Conservation (phyloP, 2,329 filamentous ascomycete genomes). For the Fusarium siculi region DNA sequence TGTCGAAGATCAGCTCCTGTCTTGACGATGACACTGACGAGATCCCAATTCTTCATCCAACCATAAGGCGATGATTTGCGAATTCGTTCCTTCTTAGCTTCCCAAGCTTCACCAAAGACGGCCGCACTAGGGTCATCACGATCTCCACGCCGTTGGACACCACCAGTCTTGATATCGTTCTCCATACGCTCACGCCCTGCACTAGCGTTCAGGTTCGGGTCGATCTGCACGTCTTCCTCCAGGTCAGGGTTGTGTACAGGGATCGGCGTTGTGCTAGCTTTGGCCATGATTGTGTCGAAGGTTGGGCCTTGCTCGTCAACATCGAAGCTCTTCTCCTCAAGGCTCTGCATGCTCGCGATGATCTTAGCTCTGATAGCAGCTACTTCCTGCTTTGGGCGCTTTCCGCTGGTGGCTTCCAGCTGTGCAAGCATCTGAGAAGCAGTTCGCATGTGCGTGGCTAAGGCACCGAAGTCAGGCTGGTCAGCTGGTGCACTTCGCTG, state of each 20-base stretch:
- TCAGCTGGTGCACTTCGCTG: conserved; percentile 68
- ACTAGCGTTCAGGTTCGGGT: conserved; percentile 69
- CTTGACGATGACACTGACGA: conserved; percentile 88
- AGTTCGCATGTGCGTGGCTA: conserved; percentile 88
- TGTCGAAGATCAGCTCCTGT: conserved; percentile 85
- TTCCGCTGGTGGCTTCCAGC: conserved; percentile 81
- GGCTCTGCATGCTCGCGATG: conserved; percentile 88
- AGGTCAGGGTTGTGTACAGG: conserved; percentile 58
- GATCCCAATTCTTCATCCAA: conserved; percentile 91
- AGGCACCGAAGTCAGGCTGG: conserved; percentile 82
- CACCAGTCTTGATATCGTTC: conserved; percentile 88
- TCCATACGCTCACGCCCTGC: conserved; percentile 87
- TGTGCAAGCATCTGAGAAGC: conserved; percentile 89
- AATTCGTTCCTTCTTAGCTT: conserved; percentile 84
- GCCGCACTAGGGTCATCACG: conserved; percentile 87
- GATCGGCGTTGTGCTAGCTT: conserved; percentile 65
- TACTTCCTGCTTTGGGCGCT: conserved; percentile 82
- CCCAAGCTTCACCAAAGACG: conserved; percentile 88
- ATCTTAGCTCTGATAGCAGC: conserved; percentile 87
- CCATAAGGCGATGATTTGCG: conserved; percentile 85
- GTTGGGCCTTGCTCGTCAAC: conserved; percentile 78
- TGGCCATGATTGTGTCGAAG: conserved; percentile 85
- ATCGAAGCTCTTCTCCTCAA: conserved; percentile 87
- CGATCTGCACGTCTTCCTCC: conserved; percentile 64
- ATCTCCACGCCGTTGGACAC: conserved; percentile 82